Conservation (phyloP, 306 rosid genomes). For the Acacia melanoxylon region DNA sequence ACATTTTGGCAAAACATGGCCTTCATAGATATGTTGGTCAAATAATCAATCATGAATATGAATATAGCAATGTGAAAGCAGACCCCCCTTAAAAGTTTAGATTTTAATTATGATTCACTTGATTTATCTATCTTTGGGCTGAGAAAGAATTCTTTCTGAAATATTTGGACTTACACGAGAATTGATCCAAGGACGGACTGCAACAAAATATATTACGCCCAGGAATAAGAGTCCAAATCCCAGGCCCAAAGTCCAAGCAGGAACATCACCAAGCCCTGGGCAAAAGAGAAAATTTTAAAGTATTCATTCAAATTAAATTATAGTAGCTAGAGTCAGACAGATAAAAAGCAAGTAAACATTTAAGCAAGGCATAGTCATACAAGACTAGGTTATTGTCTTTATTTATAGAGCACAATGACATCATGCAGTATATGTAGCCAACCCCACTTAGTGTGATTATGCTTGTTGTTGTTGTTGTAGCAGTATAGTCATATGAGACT, state of each 20-base stretch:
- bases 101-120: not conserved
- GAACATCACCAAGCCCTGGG: conserved; percentile 49
- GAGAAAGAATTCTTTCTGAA: not conserved
- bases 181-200: conserved; percentile 42
- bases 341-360: not conserved
- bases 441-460: too few relatives aligned
- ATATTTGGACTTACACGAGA: conserved; percentile 45
- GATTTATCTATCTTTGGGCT: not conserved
- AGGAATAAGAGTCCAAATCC: conserved; percentile 46
- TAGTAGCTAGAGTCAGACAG: not conserved
- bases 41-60: not conserved
- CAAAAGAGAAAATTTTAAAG: not conserved
- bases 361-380: not conserved
- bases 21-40: not conserved
- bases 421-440: too few relatives aligned
- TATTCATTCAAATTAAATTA: conserved; percentile 9
- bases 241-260: conserved; percentile 51
- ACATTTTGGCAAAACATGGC: not conserved
- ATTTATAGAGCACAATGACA: too few relatives aligned
- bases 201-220: not conserved
- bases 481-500: not conserved
- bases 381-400: not conserved
- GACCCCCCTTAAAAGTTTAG: not conserved
- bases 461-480: too few relatives aligned
- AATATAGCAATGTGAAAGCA: not conserved